Percentiles rank a stretch among this genome's conserved stretches.
phyloP scores from a whole-genome alignment of 2,329 filamentous ascomycete species.

The Scytalidium lignicola region DNA sequence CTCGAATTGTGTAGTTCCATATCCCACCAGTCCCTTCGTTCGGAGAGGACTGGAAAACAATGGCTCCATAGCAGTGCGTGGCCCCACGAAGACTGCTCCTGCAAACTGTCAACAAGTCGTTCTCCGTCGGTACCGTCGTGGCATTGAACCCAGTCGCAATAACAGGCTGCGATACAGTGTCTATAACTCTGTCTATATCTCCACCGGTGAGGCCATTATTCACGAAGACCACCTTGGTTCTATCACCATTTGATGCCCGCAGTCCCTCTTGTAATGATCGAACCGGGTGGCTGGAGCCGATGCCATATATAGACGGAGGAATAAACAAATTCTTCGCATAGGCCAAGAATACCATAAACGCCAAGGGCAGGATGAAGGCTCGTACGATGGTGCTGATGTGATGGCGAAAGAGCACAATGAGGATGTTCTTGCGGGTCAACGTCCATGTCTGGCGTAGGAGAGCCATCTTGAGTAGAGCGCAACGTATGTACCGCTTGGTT shows the following conservation, averaged over 20 bases:
- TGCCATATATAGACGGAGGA: constrained; percentile 69
- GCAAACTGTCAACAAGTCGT: constrained; percentile 59
- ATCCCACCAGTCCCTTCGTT: constrained; percentile 57
- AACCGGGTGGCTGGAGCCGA: constrained; percentile 57
- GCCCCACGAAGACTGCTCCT: constrained; percentile 60
- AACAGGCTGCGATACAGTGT: constrained; percentile 53
- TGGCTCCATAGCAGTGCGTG: constrained; percentile 66
- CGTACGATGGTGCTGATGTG: constrained; percentile 46
- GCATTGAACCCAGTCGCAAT: constrained; percentile 50
- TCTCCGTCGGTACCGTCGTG: constrained; percentile 46
- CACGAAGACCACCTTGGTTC: constrained; percentile 71
- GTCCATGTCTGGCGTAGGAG: constrained; percentile 55
- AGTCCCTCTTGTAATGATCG: constrained; percentile 63
- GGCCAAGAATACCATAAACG: constrained; percentile 54
- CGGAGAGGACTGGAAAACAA: constrained; percentile 72
- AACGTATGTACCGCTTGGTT: too few species aligned
- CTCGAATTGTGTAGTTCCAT: constrained; percentile 85
- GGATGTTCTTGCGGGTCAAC: constrained; percentile 57
- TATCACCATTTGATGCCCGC: constrained; percentile 46
- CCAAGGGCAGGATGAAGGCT: constrained; percentile 54
- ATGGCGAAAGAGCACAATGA: constrained; percentile 53
- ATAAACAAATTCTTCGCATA: constrained; percentile 82
- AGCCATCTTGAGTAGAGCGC: constrained; percentile 34
- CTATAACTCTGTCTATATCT: constrained; percentile 67
- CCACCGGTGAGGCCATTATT: constrained; percentile 67